Evolutionary conservation across 768 basidiomycete genomes (phyloP).

Genomic region (Lactifluus pinguis): DNA sequence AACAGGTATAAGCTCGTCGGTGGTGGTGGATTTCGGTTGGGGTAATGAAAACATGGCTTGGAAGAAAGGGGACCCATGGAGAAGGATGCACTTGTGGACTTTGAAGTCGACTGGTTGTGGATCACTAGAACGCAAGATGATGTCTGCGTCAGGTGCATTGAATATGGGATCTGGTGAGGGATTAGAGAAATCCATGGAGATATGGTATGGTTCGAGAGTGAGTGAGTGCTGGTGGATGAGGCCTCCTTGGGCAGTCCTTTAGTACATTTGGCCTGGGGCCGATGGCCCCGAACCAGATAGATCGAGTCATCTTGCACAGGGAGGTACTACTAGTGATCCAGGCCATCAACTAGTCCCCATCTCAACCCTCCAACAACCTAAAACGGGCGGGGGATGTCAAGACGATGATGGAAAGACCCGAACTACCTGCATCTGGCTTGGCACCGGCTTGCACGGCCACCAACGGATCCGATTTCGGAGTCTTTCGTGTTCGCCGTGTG

Average conservation of each 20-base stretch:
- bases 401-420: too few relatives aligned
- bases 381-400: not conserved
- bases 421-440: too few relatives aligned
- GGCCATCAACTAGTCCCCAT: not conserved
- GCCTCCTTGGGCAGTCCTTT: not conserved
- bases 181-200: conserved; percentile 1
- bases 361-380: conserved; percentile 2
- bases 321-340: not conserved
- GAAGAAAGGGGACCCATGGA: conserved; percentile 60
- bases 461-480: too few relatives aligned
- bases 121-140: conserved; percentile 39
- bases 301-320: conserved; percentile 4
- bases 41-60: conserved; percentile 59
- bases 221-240: not conserved
- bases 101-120: conserved; percentile 38
- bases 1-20: conserved; percentile 30
- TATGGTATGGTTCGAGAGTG: not conserved
- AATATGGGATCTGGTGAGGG: conserved; percentile 24
- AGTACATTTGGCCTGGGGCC: conserved; percentile 3
- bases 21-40: conserved; percentile 30
- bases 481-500: too few relatives aligned
- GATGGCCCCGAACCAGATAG: not conserved
- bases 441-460: too few relatives aligned
- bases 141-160: conserved; percentile 42
- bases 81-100: conserved; percentile 54